Percentiles rank a stretch among this genome's conserved stretches.
These are phyloP conservation scores for Penicillium italicum DNA, from an alignment of 2,329 filamentous ascomycete species.

Conservation along the genomic window DNA sequence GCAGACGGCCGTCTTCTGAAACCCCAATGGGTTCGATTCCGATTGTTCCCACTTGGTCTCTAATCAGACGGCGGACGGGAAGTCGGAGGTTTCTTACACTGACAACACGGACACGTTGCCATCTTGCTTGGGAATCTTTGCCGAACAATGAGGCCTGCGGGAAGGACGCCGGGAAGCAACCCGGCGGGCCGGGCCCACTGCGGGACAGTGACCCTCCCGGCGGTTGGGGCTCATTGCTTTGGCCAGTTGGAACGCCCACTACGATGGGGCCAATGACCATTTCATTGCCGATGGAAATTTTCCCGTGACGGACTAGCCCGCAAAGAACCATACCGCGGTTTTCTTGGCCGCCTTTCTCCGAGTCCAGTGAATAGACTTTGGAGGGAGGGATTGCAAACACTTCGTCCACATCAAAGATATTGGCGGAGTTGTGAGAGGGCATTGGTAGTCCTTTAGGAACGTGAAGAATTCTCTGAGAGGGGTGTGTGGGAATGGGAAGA, in stretches of 20 bases:
- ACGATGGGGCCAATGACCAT: constrained; percentile 74
- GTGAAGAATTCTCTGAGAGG: constrained; percentile 22
- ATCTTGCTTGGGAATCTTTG: constrained; percentile 62
- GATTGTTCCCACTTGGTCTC: constrained; percentile 85
- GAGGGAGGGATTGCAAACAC: constrained; percentile 72
- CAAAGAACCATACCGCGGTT: constrained; percentile 71
- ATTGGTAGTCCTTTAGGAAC: constrained; percentile 12
- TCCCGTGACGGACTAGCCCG: constrained; percentile 77
- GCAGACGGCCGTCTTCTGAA: constrained; percentile 20
- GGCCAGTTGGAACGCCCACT: constrained; percentile 48
- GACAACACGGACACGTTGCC: constrained; percentile 75
- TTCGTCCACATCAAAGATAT: constrained; percentile 86
- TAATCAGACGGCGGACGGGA: constrained; percentile 69
- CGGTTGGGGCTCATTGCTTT: constrained; percentile 40
- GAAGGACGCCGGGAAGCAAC: constrained; percentile 35
- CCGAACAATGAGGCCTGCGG: constrained; percentile 25
- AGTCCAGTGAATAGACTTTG: constrained; percentile 49
- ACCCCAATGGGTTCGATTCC: constrained; percentile 57
- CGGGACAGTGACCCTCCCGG: constrained; percentile 24
- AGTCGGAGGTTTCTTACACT: constrained; percentile 86
- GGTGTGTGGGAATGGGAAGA: constrained; percentile 63
- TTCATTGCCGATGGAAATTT: constrained; percentile 70
- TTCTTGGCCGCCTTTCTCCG: constrained; percentile 40
- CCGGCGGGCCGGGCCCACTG: constrained; percentile 32
- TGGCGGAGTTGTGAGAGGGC: constrained; percentile 51